Percentiles rank a stretch among this genome's conserved stretches.
phyloP scores from a whole-genome alignment of 2,329 filamentous ascomycete species.

The Dothideomycetes sp. region DNA sequence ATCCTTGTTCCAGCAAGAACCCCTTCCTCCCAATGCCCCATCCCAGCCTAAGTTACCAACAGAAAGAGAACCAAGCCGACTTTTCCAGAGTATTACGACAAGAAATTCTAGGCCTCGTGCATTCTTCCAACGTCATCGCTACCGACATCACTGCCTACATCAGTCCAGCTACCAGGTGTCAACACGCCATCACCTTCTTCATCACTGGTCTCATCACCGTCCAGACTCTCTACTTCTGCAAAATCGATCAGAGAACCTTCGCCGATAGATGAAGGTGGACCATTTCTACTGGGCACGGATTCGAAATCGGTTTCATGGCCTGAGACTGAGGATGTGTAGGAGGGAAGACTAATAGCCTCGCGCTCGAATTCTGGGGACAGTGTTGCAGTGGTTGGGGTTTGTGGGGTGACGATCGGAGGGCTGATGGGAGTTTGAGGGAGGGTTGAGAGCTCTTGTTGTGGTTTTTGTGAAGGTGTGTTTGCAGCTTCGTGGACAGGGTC shows the following conservation, averaged over 20 bases:
- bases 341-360: constrained; percentile 3
- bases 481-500: constrained; percentile 27
- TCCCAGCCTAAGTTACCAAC: too few species aligned
- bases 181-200: constrained; percentile 27
- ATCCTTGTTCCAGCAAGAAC: too few species aligned
- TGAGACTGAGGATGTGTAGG: neutral
- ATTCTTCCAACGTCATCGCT: neutral
- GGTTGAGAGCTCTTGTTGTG: constrained; percentile 7
- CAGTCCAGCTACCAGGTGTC: constrained; percentile 30
- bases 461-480: constrained; percentile 12
- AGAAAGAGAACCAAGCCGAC: too few species aligned
- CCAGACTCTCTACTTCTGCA: constrained; percentile 25
- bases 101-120: too few species aligned
- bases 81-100: too few species aligned
- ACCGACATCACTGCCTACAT: constrained; percentile 27
- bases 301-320: constrained; percentile 2
- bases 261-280: too few species aligned
- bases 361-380: constrained; percentile 3
- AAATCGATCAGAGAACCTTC: constrained; percentile 25
- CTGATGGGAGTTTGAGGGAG: too few species aligned
- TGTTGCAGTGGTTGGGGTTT: constrained; percentile 8
- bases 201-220: constrained; percentile 7
- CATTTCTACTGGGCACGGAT: too few species aligned
- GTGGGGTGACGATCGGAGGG: too few species aligned
- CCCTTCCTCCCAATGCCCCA: too few species aligned